These are phyloP conservation scores for Haematococcus lacustris DNA, from an alignment of 139 green algal genomes.

Conservation along the genomic window DNA sequence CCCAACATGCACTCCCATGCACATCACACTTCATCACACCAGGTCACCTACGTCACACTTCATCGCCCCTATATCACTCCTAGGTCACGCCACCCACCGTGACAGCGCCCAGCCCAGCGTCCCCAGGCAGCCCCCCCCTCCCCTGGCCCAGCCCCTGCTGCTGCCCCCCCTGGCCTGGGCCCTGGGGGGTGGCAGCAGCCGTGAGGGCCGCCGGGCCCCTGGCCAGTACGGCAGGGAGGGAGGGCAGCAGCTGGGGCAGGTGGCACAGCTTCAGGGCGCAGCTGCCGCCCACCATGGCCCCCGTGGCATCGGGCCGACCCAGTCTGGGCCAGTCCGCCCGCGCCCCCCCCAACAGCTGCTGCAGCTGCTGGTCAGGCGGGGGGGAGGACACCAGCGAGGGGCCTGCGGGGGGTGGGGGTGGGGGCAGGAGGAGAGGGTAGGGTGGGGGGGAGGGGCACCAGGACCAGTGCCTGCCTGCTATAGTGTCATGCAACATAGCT, in stretches of 20 bases:
- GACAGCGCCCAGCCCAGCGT: neutral
- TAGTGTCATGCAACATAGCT: too few species aligned
- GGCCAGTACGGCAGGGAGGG: conserved; percentile 8
- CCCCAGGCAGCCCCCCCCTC: neutral
- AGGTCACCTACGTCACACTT: neutral
- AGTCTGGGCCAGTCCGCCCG: conserved; percentile 32
- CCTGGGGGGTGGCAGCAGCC: too few species aligned
- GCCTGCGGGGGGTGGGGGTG: too few species aligned
- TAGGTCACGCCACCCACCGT: neutral
- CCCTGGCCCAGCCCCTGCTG: neutral
- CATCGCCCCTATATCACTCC: neutral
- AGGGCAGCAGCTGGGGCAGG: conserved; percentile 9
- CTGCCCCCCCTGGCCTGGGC: neutral
- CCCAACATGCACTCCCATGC: neutral
- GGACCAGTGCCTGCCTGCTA: too few species aligned
- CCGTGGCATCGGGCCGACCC: conserved; percentile 34
- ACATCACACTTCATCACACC: neutral
- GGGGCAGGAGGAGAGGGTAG: too few species aligned
- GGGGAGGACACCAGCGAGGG: too few species aligned
- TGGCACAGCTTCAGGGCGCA: conserved; percentile 43
- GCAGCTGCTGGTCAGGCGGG: too few species aligned
- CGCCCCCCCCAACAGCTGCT: conserved; percentile 22
- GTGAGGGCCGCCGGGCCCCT: neutral
- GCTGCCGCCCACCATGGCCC: conserved; percentile 38
- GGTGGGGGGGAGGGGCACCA: too few species aligned